Conservation (phyloP, 2,329 filamentous ascomycete species). For the Aspergillus melleus region DNA sequence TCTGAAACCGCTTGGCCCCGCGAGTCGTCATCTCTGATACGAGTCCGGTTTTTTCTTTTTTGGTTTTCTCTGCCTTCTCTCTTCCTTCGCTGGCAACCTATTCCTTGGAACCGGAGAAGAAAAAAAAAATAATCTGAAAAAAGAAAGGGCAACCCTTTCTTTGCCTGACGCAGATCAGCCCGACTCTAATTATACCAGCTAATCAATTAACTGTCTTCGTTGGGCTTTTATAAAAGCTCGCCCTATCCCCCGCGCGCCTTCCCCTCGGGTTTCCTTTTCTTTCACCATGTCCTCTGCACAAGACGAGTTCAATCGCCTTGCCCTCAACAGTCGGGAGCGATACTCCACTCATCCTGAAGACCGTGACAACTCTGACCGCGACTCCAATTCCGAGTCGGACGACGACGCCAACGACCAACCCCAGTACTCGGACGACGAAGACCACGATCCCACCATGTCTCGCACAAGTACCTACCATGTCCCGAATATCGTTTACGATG, state of each 20-base stretch:
- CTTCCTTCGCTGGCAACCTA: neutral
- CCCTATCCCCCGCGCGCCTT: conserved; percentile 6
- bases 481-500: conserved; percentile 47
- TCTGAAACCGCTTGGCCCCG: conserved; percentile 4
- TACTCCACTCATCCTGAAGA: conserved; percentile 46
- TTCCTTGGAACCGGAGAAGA: neutral
- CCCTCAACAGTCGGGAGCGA: conserved; percentile 38
- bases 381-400: conserved; percentile 27
- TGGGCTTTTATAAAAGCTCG: conserved; percentile 13
- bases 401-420: conserved; percentile 22
- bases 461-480: conserved; percentile 42
- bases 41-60: neutral
- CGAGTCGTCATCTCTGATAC: conserved; percentile 1
- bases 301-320: conserved; percentile 49
- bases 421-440: conserved; percentile 38
- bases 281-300: conserved; percentile 46
- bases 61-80: neutral
- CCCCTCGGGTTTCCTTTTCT: conserved; percentile 11
- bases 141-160: neutral
- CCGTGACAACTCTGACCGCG: conserved; percentile 31
- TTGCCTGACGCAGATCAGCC: conserved; percentile 11
- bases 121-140: neutral
- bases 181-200: conserved; percentile 6
- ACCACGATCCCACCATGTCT: conserved; percentile 37
- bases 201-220: conserved; percentile 13